Conservation (phyloP, 495 filamentous ascomycete species). For the Jackrogersella multiformis region DNA sequence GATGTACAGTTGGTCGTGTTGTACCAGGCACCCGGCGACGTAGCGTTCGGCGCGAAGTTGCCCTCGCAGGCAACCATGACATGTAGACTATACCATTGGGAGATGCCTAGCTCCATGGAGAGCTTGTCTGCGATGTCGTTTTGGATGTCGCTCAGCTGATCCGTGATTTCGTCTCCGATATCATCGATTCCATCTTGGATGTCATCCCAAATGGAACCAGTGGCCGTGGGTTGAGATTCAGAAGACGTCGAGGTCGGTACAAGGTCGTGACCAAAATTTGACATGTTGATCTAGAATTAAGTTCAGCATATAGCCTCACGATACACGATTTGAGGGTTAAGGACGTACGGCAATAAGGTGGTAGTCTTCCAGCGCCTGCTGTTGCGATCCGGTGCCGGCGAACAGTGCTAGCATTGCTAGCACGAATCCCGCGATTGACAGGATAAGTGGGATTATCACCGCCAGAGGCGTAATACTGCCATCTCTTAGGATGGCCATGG, state of each 20-base stretch:
- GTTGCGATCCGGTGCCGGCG: constrained; percentile 67
- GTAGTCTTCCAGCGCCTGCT: constrained; percentile 61
- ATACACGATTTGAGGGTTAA: neutral
- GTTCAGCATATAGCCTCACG: constrained; percentile 20
- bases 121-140: constrained; percentile 58
- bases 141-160: constrained; percentile 47
- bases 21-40: constrained; percentile 53
- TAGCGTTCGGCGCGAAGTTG: constrained; percentile 63
- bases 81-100: constrained; percentile 80
- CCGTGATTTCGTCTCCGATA: constrained; percentile 45
- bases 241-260: constrained; percentile 45
- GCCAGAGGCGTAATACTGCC: constrained; percentile 37
- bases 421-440: constrained; percentile 69
- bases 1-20: constrained; percentile 72
- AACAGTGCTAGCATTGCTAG: constrained; percentile 75
- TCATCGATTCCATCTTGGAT: constrained; percentile 41
- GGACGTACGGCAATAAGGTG: constrained; percentile 71
- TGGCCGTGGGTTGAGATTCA: constrained; percentile 35
- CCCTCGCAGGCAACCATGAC: constrained; percentile 76
- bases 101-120: constrained; percentile 61
- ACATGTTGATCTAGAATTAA: constrained; percentile 67
- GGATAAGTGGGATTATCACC: constrained; percentile 54
- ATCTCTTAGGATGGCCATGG: constrained; percentile 38
- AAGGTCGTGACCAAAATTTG: constrained; percentile 64
- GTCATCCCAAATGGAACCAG: constrained; percentile 32